These are phyloP conservation scores for Microcyclospora tardicrescens DNA, from an alignment of 2,329 filamentous ascomycete species.

Conservation along the genomic window DNA sequence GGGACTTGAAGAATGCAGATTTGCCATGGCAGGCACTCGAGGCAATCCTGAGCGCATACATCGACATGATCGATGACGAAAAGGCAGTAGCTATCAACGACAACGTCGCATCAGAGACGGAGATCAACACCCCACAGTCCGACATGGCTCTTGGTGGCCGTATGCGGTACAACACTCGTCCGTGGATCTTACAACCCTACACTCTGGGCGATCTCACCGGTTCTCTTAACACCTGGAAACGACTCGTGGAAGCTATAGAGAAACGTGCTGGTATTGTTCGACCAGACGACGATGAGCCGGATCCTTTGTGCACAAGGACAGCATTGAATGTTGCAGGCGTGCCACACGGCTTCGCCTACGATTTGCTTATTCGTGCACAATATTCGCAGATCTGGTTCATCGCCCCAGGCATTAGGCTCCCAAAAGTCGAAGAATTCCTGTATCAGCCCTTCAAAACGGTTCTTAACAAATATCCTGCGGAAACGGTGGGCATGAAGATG, in stretches of 20 bases:
- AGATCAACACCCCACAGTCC: constrained; percentile 7
- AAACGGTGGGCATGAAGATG: constrained; percentile 22
- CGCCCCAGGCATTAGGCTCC: constrained; percentile 20
- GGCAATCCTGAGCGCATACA: constrained; percentile 19
- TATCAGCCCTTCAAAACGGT: constrained; percentile 22
- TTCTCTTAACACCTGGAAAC: constrained; percentile 19
- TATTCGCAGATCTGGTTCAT: constrained; percentile 20
- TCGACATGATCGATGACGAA: constrained; percentile 23
- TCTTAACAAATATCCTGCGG: constrained; percentile 14
- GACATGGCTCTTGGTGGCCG: neutral
- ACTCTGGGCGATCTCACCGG: constrained; percentile 18
- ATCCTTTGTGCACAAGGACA: constrained; percentile 16
- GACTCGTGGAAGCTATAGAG: constrained; percentile 18
- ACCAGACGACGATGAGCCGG: constrained; percentile 13
- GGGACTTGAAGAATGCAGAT: constrained; percentile 17
- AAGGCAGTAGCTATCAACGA: constrained; percentile 22
- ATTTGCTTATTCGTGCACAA: constrained; percentile 18
- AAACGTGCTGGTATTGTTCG: constrained; percentile 12
- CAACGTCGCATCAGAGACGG: constrained; percentile 6
- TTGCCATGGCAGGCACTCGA: constrained; percentile 24
- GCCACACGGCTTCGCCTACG: constrained; percentile 20
- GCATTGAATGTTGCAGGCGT: constrained; percentile 19
- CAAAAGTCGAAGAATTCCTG: constrained; percentile 22
- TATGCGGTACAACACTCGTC: constrained; percentile 12
- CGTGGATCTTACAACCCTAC: constrained; percentile 22